Evolutionary conservation across 257 asterid species (phyloP).

Genomic region (Echites panduratus): DNA sequence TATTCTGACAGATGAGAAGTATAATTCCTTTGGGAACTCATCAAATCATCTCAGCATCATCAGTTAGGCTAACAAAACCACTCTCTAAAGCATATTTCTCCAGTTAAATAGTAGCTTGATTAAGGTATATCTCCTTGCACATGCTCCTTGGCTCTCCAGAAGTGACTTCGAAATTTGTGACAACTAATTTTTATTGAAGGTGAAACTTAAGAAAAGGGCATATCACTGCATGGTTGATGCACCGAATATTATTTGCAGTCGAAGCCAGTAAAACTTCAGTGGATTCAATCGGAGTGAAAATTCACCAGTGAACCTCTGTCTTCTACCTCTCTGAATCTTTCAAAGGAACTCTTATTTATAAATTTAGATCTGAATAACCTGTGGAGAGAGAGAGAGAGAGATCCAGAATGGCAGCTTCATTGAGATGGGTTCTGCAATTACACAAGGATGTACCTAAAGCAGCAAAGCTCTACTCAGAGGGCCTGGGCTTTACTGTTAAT

Average conservation of each 20-base stretch:
- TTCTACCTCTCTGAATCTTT: background rate
- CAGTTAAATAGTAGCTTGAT: background rate
- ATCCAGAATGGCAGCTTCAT: slow-evolving; percentile 53
- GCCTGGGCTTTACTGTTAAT: slow-evolving; percentile 64
- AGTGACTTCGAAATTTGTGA: background rate
- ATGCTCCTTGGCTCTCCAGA: background rate
- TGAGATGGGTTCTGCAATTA: slow-evolving; percentile 71
- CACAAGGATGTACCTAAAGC: slow-evolving; percentile 95
- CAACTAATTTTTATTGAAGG: background rate
- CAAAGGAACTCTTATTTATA: background rate
- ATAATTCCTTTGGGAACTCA: background rate
- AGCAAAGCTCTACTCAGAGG: slow-evolving; percentile 77
- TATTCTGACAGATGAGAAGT: background rate
- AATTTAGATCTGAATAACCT: background rate
- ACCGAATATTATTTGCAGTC: background rate
- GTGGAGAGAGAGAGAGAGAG: slow-evolving; percentile 3
- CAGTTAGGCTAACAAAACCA: background rate
- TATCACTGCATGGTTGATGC: background rate
- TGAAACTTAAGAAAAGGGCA: too few relatives aligned
- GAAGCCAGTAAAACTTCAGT: too few relatives aligned
- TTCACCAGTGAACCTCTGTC: background rate
- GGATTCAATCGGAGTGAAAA: background rate
- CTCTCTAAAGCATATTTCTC: background rate
- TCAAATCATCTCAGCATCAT: background rate
- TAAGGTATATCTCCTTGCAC: background rate